Evolutionary conservation across 2,329 filamentous ascomycete species (phyloP).

Genomic region (Pseudogymnoascus sp.): DNA sequence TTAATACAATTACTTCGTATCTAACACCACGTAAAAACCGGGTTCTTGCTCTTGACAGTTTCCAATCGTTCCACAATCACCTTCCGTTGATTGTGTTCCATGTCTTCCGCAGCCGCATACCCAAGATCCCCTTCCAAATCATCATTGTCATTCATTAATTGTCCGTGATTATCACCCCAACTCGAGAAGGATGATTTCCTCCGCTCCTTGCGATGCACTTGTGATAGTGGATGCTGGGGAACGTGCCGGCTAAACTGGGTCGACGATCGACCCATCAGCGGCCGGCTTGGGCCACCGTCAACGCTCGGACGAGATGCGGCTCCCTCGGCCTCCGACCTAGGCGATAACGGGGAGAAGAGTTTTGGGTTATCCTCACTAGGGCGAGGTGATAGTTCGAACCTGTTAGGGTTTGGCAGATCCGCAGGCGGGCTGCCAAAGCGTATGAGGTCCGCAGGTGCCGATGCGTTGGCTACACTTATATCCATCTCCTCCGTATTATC

Average conservation of each 20-base stretch:
- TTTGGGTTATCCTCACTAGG: constrained; percentile 23
- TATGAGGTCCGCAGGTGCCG: constrained; percentile 61
- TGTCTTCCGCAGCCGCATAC: constrained; percentile 86
- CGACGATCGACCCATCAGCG: constrained; percentile 21
- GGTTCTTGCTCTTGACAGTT: constrained; percentile 89
- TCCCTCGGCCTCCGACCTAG: constrained; percentile 7
- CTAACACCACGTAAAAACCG: constrained; percentile 96
- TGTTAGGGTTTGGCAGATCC: constrained; percentile 66
- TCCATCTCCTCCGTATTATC: constrained; percentile 82
- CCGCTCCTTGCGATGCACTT: constrained; percentile 15
- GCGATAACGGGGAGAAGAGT: constrained; percentile 18
- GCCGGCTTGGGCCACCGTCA: constrained; percentile 16
- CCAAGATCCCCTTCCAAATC: constrained; percentile 88
- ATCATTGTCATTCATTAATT: constrained; percentile 54
- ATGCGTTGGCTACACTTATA: constrained; percentile 64
- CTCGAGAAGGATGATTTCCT: constrained; percentile 35
- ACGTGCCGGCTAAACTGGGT: constrained; percentile 30
- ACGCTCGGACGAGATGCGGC: constrained; percentile 14
- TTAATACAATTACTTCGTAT: constrained; percentile 9
- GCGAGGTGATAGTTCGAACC: constrained; percentile 56
- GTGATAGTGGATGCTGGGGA: constrained; percentile 21
- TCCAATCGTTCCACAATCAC: constrained; percentile 96
- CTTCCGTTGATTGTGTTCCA: constrained; percentile 84
- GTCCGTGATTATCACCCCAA: constrained; percentile 8
- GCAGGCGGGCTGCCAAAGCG: constrained; percentile 38